Conservation (phyloP, 2,329 filamentous ascomycete genomes). For the Akanthomyces uredinophilus region DNA sequence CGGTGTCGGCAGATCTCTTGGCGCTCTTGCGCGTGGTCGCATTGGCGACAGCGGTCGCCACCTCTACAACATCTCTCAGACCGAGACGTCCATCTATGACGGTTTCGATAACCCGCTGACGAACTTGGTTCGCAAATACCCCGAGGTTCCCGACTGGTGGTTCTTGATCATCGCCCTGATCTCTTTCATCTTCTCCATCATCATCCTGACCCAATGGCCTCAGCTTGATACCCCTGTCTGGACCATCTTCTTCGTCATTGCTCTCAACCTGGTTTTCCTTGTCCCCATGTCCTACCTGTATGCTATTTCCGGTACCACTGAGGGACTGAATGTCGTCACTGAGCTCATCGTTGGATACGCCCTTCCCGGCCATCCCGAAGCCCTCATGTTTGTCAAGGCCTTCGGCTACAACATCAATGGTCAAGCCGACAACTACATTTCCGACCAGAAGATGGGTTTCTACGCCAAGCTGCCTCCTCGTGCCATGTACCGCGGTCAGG, state of each 20-base stretch:
- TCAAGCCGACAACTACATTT: conserved; percentile 36
- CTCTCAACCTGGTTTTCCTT: conserved; percentile 34
- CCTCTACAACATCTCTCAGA: conserved; percentile 35
- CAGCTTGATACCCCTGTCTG: conserved; percentile 26
- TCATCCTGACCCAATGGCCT: conserved; percentile 26
- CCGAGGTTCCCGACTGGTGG: conserved; percentile 47
- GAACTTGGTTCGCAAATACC: conserved; percentile 38
- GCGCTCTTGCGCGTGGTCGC: conserved; percentile 28
- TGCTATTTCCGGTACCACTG: conserved; percentile 38
- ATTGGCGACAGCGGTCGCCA: conserved; percentile 25
- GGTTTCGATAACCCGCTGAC: conserved; percentile 38
- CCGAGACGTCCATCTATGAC: conserved; percentile 36
- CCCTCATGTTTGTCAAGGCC: conserved; percentile 55
- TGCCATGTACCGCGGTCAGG: conserved; percentile 33
- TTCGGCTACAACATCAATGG: conserved; percentile 38
- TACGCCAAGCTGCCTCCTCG: conserved; percentile 30
- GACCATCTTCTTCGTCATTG: conserved; percentile 29
- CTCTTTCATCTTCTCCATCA: conserved; percentile 29
- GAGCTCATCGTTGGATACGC: conserved; percentile 30
- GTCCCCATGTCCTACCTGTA: conserved; percentile 37
- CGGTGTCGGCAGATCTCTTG: conserved; percentile 24
- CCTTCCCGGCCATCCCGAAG: conserved; percentile 30
- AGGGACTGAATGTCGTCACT: conserved; percentile 45
- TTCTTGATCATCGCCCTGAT: conserved; percentile 25
- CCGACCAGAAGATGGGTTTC: conserved; percentile 29